Evolutionary conservation across 192 early-diverging fungal genomes (phyloP).

Genomic region (Coemansia sp.): DNA sequence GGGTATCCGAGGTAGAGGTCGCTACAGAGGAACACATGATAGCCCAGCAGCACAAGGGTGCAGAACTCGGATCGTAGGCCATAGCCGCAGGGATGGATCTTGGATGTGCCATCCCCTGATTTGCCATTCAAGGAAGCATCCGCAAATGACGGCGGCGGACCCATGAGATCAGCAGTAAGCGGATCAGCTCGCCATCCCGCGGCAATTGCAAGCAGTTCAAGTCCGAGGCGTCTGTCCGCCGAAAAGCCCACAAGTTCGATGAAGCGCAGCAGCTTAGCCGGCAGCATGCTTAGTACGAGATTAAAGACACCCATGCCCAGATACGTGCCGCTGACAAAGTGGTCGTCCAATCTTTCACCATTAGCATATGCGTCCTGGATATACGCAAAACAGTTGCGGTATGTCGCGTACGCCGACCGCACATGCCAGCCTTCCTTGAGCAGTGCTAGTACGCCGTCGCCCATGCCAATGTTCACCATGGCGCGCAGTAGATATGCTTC

Average conservation of each 20-base stretch:
- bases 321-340: constrained; percentile 78
- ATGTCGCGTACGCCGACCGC: constrained; percentile 65
- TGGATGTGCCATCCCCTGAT: background rate
- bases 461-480: constrained; percentile 68
- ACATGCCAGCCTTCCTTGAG: constrained; percentile 78
- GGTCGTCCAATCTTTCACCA: constrained; percentile 70
- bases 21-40: constrained; percentile 75
- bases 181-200: constrained; percentile 63
- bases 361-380: constrained; percentile 54
- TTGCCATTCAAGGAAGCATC: constrained; percentile 1
- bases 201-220: constrained; percentile 68
- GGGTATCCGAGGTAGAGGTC: constrained; percentile 67
- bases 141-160: constrained; percentile 13
- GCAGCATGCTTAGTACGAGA: constrained; percentile 74
- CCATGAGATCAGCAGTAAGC: constrained; percentile 16
- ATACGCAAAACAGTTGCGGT: constrained; percentile 60
- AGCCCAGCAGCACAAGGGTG: constrained; percentile 68
- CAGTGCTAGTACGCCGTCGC: constrained; percentile 73
- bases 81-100: constrained; percentile 42
- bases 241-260: constrained; percentile 84
- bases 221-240: constrained; percentile 71
- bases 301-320: constrained; percentile 79
- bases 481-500: constrained; percentile 75
- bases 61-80: constrained; percentile 79
- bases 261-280: constrained; percentile 66